A percentile compares a stretch with the other conserved stretches of the same genome.
These are phyloP conservation scores for Royoungia palumana DNA, from an alignment of 768 basidiomycete species.

Conservation along the genomic window DNA sequence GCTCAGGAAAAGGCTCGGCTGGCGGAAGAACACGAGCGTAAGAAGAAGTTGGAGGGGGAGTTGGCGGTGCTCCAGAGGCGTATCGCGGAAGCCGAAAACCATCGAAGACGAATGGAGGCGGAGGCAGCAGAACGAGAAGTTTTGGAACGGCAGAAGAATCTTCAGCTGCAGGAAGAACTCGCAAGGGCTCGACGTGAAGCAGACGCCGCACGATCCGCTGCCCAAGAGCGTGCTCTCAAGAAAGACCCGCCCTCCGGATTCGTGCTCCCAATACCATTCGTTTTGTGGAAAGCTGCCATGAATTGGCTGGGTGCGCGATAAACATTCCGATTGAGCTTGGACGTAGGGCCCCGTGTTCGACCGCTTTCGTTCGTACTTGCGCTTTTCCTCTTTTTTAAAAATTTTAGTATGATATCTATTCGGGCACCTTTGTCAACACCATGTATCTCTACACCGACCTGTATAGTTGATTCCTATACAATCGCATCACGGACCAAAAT, in stretches of 20 bases:
- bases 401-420: constrained; percentile 18
- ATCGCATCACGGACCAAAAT: neutral
- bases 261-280: constrained; percentile 33
- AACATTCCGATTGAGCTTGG: neutral
- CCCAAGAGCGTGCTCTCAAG: constrained; percentile 25
- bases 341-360: neutral
- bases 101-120: constrained; percentile 25
- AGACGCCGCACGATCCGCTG: constrained; percentile 19
- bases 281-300: constrained; percentile 33
- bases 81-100: constrained; percentile 27
- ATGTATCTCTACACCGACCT: neutral
- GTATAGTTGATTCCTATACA: constrained; percentile 4
- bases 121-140: constrained; percentile 27
- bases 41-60: constrained; percentile 26
- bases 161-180: constrained; percentile 32
- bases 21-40: constrained; percentile 31
- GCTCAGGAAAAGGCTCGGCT: constrained; percentile 30
- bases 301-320: constrained; percentile 31
- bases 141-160: constrained; percentile 26
- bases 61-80: constrained; percentile 24
- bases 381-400: neutral
- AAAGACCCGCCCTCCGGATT: constrained; percentile 29
- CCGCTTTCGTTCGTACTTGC: neutral
- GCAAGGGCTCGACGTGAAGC: constrained; percentile 27
- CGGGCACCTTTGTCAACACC: neutral